A percentile compares a stretch with the other conserved stretches of the same genome.
Conservation (phyloP, 2,329 filamentous ascomycete genomes). For the Penicillium sp. region DNA sequence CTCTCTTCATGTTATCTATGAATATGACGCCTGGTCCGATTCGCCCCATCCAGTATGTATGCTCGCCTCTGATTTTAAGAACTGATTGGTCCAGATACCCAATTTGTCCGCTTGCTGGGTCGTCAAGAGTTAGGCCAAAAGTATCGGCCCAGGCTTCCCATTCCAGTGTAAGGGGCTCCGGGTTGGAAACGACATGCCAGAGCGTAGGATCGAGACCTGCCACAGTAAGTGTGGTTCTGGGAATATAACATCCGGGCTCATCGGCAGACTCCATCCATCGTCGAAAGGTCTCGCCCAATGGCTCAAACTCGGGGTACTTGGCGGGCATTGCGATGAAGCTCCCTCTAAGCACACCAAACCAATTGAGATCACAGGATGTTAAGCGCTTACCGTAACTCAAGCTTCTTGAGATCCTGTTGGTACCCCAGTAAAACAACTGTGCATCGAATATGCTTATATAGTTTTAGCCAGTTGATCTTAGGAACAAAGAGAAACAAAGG, state of each 20-base stretch:
- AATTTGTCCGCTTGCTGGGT: background rate
- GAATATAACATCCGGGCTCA: background rate
- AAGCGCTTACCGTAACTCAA: background rate
- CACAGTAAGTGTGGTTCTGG: background rate
- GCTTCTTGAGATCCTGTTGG: background rate
- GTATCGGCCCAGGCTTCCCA: background rate
- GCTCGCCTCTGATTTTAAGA: background rate
- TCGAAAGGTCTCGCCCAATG: background rate
- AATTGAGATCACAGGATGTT: background rate
- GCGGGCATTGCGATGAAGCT: background rate
- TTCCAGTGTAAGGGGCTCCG: background rate
- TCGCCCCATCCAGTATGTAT: background rate
- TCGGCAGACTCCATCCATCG: background rate
- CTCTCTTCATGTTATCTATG: background rate
- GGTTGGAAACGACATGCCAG: background rate
- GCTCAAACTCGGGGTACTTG: background rate
- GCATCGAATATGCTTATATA: background rate
- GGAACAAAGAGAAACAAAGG: background rate
- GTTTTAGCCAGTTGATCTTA: background rate
- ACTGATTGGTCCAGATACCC: background rate
- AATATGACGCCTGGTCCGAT: conserved; percentile 3
- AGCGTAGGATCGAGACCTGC: background rate
- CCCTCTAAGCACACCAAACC: too few relatives aligned
- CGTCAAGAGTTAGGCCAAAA: background rate
- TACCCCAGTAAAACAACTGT: too few relatives aligned